Percentiles rank a stretch among this genome's conserved stretches.
Conservation (phyloP, 1,139 yeast species). For the Suhomyces ambrosiae region DNA sequence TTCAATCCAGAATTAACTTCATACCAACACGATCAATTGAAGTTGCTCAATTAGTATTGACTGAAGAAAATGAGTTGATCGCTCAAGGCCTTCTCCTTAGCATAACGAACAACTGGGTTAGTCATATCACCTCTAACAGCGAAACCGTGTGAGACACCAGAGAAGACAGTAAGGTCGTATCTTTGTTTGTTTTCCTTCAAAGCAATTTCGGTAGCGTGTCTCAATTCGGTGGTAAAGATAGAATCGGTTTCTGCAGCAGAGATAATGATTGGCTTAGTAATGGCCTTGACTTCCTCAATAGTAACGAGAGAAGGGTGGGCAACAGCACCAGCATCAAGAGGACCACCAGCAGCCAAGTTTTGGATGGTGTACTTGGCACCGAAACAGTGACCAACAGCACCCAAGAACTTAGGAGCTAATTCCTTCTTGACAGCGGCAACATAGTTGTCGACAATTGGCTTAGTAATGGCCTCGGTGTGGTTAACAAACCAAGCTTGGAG, state of each 20-base stretch:
- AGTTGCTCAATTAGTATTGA: too few species aligned
- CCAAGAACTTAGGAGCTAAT: conserved; percentile 53
- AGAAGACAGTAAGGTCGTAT: conserved; percentile 61
- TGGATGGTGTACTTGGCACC: conserved; percentile 74
- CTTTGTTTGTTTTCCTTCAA: conserved; percentile 45
- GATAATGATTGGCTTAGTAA: conserved; percentile 63
- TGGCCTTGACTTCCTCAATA: conserved; percentile 61
- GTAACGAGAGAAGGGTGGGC: conserved; percentile 81
- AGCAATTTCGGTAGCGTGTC: conserved; percentile 60
- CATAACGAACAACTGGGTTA: conserved; percentile 57
- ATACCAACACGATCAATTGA: too few species aligned
- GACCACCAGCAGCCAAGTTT: conserved; percentile 50
- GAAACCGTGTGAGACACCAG: conserved; percentile 72
- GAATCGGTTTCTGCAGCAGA: conserved; percentile 73
- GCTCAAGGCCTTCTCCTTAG: conserved; percentile 65
- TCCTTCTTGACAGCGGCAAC: conserved; percentile 45
- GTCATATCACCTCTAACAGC: conserved; percentile 70
- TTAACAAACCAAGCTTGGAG: conserved; percentile 52
- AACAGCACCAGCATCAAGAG: conserved; percentile 61
- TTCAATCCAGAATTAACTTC: too few species aligned
- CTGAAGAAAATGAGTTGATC: conserved; percentile 52
- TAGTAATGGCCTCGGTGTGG: conserved; percentile 53
- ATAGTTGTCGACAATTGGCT: conserved; percentile 43
- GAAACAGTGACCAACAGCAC: conserved; percentile 77
- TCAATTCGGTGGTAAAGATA: conserved; percentile 62